These are phyloP conservation scores for Citrus cavaleriei DNA, from an alignment of 345 rosid genomes.

Conservation along the genomic window DNA sequence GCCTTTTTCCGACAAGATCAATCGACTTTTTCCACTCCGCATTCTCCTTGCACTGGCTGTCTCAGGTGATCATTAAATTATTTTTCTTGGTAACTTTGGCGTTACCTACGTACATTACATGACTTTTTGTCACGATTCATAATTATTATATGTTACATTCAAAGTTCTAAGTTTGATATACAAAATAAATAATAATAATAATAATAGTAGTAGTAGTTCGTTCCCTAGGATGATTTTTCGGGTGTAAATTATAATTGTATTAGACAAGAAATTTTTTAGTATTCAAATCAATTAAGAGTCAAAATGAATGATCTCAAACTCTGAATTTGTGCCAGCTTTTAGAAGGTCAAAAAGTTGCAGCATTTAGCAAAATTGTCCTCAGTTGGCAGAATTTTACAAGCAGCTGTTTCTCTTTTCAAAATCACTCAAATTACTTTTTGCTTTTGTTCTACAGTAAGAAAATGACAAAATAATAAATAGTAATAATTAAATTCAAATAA, in stretches of 20 bases:
- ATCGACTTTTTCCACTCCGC: conserved; percentile 85
- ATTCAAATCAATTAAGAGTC: not conserved
- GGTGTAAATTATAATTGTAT: not conserved
- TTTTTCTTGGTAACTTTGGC: not conserved
- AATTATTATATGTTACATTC: not conserved
- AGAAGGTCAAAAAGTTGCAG: conserved; percentile 22
- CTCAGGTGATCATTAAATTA: conserved; percentile 50
- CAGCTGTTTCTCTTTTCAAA: not conserved
- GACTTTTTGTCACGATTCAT: not conserved
- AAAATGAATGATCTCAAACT: not conserved
- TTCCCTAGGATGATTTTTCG: conserved; percentile 21
- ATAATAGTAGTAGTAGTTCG: not conserved
- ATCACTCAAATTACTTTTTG: not conserved
- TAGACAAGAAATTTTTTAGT: not conserved
- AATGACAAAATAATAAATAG: not conserved
- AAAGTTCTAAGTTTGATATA: not conserved
- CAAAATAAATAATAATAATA: not conserved
- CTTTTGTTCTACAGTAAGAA: not conserved
- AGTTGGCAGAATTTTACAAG: not conserved
- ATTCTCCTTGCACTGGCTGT: conserved; percentile 94
- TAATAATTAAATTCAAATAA: not conserved
- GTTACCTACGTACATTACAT: not conserved
- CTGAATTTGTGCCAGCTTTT: conserved; percentile 12
- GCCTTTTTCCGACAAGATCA: conserved; percentile 81
- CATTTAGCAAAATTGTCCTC: not conserved